Base-by-base conservation (phyloP, 83 land plant species). In the Diphasiastrum complanatum region DNA sequence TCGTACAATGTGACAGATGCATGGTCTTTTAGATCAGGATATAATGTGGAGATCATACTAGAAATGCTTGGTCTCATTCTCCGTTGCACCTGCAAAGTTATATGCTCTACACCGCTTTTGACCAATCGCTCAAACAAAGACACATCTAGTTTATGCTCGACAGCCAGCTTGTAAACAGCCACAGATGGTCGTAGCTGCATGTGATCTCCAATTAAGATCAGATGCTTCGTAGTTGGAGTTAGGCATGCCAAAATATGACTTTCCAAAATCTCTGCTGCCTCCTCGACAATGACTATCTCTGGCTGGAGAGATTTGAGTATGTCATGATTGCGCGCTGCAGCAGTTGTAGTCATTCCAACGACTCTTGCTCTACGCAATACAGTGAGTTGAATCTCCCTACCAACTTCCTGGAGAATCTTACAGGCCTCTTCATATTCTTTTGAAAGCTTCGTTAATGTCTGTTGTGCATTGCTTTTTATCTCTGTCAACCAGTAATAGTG, bases 181-280 rank as follows among this genome's bases (percentile, higher is more conserved):
- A 72, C 67, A 0, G 71, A 38, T 1, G 79, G 79, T 1, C 79
- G 70, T 0, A 76, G 71, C 66, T 76, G 79, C 29, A 33, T 5
- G 19, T 76, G 79, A 33, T 76, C 79, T 1, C 79, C 79, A 2
- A 72, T 72, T 30, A 76, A 52, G 22, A 76, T 67, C 5, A 76
- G 66, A 52, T 62, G 76, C 31, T 72, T 54, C 1, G 59, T 51
- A 47, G 25, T 41, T 10, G 76, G 51, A 29, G 32, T 66, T 4
- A 77, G 26, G 66, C 67, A 38, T 40, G 78, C 79, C 0, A 77
- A 46, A 10, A 77, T 37, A 19, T 77, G 65, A 18, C 69, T 60
- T 26, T 77, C 79, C 23, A 72, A 31, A 33, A 77, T 61, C 38
- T 77, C 72, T 11, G 78, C 79, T 5, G 79, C 79, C 56, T 77